These are phyloP conservation scores for Fusarium fujikuroi DNA, from an alignment of 2,329 filamentous ascomycete species.

Conservation along the genomic window DNA sequence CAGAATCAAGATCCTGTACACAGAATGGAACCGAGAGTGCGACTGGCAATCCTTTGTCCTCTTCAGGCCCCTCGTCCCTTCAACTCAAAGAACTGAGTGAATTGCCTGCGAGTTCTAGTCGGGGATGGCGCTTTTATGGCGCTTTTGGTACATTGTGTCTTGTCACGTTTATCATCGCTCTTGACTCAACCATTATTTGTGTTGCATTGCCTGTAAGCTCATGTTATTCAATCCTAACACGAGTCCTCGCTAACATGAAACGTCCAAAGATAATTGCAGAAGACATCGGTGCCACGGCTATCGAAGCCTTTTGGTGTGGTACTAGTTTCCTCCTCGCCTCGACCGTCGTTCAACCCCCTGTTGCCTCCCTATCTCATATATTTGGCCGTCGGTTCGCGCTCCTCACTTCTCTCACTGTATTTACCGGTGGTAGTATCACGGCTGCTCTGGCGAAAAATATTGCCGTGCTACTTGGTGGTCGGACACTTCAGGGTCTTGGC, in stretches of 20 bases:
- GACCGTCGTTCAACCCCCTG: slow-evolving; percentile 39
- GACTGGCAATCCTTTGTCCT: background rate
- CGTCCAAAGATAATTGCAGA: slow-evolving; percentile 35
- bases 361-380: slow-evolving; percentile 40
- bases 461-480: slow-evolving; percentile 55
- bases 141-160: slow-evolving; percentile 41
- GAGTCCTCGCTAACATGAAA: background rate
- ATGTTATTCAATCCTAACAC: no score
- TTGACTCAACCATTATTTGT: slow-evolving; percentile 41
- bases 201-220: slow-evolving; percentile 38
- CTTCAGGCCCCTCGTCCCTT: background rate
- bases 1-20: background rate
- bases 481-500: slow-evolving; percentile 62
- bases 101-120: background rate
- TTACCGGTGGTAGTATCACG: slow-evolving; percentile 35
- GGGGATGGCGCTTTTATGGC: slow-evolving; percentile 37
- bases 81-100: background rate
- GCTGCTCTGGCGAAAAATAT: slow-evolving; percentile 36
- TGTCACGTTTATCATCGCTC: slow-evolving; percentile 40
- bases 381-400: slow-evolving; percentile 38
- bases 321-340: slow-evolving; percentile 42
- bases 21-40: background rate
- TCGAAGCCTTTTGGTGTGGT: slow-evolving; percentile 41
- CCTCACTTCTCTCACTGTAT: slow-evolving; percentile 32
- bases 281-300: slow-evolving; percentile 37